Conservation (phyloP, 1,139 yeast species). For the Zygosaccharomyces sapae region DNA sequence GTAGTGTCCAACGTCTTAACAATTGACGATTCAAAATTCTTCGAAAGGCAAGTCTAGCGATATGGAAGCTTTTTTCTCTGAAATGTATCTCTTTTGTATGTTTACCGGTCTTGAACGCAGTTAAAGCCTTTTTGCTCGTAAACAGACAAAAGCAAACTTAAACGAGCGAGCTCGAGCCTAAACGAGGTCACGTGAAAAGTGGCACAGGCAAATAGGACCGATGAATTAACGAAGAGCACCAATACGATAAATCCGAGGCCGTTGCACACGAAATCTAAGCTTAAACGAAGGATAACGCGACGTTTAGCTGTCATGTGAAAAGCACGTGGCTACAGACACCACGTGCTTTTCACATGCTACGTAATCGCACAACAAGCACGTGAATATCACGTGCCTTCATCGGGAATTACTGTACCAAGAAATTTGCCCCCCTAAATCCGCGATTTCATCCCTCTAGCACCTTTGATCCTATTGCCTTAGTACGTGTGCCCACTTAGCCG, state of each 20-base stretch:
- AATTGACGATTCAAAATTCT: too few species aligned
- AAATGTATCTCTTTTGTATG: neutral
- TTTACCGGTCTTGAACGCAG: neutral
- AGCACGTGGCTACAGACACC: neutral
- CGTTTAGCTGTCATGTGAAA: neutral
- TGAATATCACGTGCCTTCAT: neutral
- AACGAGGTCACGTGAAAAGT: neutral
- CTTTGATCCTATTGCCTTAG: neutral
- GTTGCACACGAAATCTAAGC: too few species aligned
- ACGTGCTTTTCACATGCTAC: neutral
- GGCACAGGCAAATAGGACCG: neutral
- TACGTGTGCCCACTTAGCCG: neutral
- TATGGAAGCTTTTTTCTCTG: neutral
- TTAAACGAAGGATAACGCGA: neutral
- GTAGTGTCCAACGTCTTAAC: neutral
- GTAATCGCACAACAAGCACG: neutral
- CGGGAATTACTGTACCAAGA: neutral
- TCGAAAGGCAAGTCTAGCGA: neutral
- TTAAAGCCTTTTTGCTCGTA: slow-evolving; percentile 1
- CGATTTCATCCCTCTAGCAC: neutral
- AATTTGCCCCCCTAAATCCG: too few species aligned
- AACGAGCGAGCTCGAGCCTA: neutral
- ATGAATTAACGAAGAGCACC: too few species aligned
- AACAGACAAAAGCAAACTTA: neutral
- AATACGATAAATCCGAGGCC: too few species aligned